These are phyloP conservation scores for Colletotrichum chrysophilum DNA, from an alignment of 2,329 filamentous ascomycete species.

Conservation along the genomic window DNA sequence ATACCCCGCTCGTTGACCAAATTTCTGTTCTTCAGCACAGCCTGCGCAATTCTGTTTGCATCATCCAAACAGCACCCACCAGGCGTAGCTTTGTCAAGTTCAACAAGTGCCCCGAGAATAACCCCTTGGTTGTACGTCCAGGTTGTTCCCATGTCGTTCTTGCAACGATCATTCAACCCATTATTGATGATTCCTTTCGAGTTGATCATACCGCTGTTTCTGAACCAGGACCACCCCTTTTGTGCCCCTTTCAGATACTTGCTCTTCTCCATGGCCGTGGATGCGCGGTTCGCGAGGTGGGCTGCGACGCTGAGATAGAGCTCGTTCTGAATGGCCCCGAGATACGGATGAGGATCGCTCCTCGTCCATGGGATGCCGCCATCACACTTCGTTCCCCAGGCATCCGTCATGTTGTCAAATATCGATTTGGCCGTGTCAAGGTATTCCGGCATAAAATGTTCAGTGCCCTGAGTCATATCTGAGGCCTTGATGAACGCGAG, in stretches of 20 bases:
- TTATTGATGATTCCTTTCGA: neutral
- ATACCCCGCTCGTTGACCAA: neutral
- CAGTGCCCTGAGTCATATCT: neutral
- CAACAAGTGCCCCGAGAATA: neutral
- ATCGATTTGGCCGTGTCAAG: neutral
- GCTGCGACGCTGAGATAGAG: neutral
- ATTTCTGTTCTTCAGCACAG: neutral
- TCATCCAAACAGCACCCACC: neutral
- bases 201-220: neutral
- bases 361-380: neutral
- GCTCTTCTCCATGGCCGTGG: accelerated
- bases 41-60: neutral
- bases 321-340: neutral
- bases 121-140: neutral
- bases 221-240: neutral
- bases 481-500: neutral
- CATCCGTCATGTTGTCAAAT: neutral
- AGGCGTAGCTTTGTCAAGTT: neutral
- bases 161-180: neutral
- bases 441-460: neutral
- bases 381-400: neutral
- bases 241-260: neutral
- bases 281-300: neutral
- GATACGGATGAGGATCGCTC: neutral
- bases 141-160: neutral